Conservation (phyloP, 2,329 filamentous ascomycete genomes). For the Apiospora rasikravindrae region DNA sequence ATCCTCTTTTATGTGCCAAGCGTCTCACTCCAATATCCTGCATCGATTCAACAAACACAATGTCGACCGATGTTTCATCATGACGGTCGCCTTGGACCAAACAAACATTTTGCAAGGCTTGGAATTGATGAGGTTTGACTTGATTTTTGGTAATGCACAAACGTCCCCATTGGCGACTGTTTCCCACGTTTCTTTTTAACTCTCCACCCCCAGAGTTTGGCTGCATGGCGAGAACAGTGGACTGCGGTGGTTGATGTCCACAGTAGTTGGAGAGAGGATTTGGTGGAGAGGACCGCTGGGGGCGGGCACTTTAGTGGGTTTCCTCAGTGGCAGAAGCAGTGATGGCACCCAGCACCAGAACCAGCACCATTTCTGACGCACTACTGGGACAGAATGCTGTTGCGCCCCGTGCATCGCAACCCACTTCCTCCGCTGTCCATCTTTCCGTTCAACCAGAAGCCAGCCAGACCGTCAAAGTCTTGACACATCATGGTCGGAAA, state of each 20-base stretch:
- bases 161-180: background rate
- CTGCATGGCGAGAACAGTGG: slow-evolving; percentile 1
- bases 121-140: background rate
- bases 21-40: background rate
- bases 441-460: background rate
- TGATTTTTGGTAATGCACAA: background rate
- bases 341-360: too few relatives aligned
- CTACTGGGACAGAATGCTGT: background rate
- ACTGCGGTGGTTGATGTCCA: background rate
- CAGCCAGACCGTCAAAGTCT: background rate
- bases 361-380: background rate
- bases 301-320: background rate
- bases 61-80: slow-evolving; percentile 2
- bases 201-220: slow-evolving; percentile 12
- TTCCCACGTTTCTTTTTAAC: slow-evolving; percentile 7
- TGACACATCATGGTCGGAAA: background rate
- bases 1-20: background rate
- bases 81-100: background rate
- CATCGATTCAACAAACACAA: slow-evolving; percentile 11
- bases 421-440: background rate
- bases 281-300: slow-evolving; percentile 8
- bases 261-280: background rate
- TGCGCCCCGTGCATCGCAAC: background rate
- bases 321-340: background rate
- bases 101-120: background rate